Percentiles rank a stretch among this genome's conserved stretches.
phyloP scores from a whole-genome alignment of 208 protist genomes.

The Trypanosoma boissoni region DNA sequence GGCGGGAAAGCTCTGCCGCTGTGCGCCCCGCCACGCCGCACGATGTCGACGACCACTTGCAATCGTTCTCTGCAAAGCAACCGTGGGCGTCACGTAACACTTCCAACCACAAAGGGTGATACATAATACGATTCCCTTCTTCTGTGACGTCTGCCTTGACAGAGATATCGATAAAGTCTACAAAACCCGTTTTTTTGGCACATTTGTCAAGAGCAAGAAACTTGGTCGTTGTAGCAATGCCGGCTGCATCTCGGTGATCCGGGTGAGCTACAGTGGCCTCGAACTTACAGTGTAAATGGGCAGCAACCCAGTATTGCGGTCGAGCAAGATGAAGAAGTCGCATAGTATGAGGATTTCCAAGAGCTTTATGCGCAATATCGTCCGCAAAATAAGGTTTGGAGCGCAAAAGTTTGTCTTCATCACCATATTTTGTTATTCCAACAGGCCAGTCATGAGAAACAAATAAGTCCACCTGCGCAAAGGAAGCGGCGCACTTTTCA shows the following conservation, averaged over 20 bases:
- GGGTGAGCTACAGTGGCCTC: slow-evolving; percentile 58
- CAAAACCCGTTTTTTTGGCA: slow-evolving; percentile 64
- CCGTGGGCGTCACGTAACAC: slow-evolving; percentile 51
- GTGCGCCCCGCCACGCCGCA: background rate
- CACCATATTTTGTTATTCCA: slow-evolving; percentile 83
- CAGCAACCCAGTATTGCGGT: slow-evolving; percentile 80
- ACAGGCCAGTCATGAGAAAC: slow-evolving; percentile 92
- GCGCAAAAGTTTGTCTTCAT: slow-evolving; percentile 70
- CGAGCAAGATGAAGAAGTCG: slow-evolving; percentile 47
- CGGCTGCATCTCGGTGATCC: slow-evolving; percentile 2
- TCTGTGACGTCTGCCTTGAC: slow-evolving; percentile 1
- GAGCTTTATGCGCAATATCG: slow-evolving; percentile 62
- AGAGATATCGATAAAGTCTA: slow-evolving; percentile 73
- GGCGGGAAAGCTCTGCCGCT: background rate
- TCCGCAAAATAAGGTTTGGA: slow-evolving; percentile 87
- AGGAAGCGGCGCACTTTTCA: slow-evolving; percentile 7
- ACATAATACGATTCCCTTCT: slow-evolving; percentile 32
- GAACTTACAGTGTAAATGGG: slow-evolving; percentile 90
- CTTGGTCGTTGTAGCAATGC: slow-evolving; percentile 22
- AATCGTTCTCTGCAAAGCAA: slow-evolving; percentile 37
- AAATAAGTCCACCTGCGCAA: slow-evolving; percentile 62
- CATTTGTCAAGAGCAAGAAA: slow-evolving; percentile 92
- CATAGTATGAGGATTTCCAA: slow-evolving; percentile 87
- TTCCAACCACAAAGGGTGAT: slow-evolving; percentile 66
- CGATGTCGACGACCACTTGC: slow-evolving; percentile 15